Percentiles rank a stretch among this genome's conserved stretches.
Conservation (phyloP, 169 alveolate genomes). For the Eimeria maxima region DNA sequence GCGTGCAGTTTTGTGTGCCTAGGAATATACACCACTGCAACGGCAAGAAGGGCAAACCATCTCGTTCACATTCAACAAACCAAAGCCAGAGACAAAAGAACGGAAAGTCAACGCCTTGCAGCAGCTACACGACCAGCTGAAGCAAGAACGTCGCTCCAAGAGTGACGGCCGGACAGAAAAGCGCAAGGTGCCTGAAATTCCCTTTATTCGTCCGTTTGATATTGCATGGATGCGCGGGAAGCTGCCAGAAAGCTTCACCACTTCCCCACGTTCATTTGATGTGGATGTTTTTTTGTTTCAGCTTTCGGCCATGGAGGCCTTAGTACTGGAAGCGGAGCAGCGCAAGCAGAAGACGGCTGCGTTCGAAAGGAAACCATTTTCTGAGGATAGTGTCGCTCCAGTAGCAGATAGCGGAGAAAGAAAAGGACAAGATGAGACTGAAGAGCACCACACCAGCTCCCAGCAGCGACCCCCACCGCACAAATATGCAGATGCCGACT, state of each 20-base stretch:
- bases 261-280: background rate
- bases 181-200: conserved; percentile 15
- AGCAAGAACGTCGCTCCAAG: conserved; percentile 46
- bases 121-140: conserved; percentile 33
- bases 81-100: background rate
- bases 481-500: conserved; percentile 69
- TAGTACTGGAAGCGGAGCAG: conserved; percentile 40
- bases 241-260: background rate
- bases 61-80: conserved; percentile 22
- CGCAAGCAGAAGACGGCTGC: conserved; percentile 43
- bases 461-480: conserved; percentile 53
- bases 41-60: conserved; percentile 45
- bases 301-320: conserved; percentile 74
- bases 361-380: conserved; percentile 6
- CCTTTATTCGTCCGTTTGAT: background rate
- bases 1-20: background rate
- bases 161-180: conserved; percentile 31
- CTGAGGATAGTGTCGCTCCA: background rate
- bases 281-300: background rate
- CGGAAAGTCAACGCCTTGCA: conserved; percentile 50
- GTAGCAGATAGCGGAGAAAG: background rate
- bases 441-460: background rate
- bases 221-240: background rate
- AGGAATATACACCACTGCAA: conserved; percentile 52
- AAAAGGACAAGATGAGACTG: background rate